Percentiles rank a stretch among this genome's conserved stretches.
phyloP scores from a whole-genome alignment of 345 rosid genomes.

The Bruguiera sexangula region DNA sequence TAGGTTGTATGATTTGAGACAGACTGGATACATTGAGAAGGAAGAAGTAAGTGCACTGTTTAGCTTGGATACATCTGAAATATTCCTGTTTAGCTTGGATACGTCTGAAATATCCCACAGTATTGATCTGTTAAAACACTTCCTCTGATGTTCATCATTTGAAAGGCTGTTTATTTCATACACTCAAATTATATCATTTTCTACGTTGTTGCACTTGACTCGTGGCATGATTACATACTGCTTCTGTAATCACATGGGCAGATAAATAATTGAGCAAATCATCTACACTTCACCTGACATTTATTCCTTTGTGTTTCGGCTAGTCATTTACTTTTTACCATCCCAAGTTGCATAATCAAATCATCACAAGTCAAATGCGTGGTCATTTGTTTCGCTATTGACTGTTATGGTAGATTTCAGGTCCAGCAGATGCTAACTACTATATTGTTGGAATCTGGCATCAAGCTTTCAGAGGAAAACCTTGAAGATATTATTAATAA shows the following conservation, averaged over 20 bases:
- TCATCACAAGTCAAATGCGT: too few species aligned
- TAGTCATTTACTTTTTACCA: background rate
- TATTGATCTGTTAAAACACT: too few species aligned
- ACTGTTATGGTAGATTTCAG: constrained; percentile 24
- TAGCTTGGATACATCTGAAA: too few species aligned
- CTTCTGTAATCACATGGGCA: too few species aligned
- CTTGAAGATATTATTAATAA: constrained; percentile 66
- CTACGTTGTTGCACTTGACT: too few species aligned
- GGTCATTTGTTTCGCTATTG: too few species aligned
- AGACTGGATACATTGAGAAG: constrained; percentile 75
- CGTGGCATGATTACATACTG: too few species aligned
- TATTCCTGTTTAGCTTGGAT: too few species aligned
- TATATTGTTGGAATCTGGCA: constrained; percentile 60
- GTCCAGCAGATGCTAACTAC: constrained; percentile 84
- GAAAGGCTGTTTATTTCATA: too few species aligned
- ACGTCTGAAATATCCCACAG: too few species aligned
- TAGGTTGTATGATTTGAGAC: constrained; percentile 79
- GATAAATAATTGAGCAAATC: too few species aligned
- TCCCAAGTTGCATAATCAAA: background rate
- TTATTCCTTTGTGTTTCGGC: background rate
- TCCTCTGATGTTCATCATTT: background rate
- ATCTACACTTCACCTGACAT: background rate
- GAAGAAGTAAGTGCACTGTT: constrained; percentile 57
- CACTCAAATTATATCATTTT: too few species aligned
- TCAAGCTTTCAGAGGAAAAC: constrained; percentile 51